Conservation (phyloP, 345 rosid species). For the Eucalyptus rudis region DNA sequence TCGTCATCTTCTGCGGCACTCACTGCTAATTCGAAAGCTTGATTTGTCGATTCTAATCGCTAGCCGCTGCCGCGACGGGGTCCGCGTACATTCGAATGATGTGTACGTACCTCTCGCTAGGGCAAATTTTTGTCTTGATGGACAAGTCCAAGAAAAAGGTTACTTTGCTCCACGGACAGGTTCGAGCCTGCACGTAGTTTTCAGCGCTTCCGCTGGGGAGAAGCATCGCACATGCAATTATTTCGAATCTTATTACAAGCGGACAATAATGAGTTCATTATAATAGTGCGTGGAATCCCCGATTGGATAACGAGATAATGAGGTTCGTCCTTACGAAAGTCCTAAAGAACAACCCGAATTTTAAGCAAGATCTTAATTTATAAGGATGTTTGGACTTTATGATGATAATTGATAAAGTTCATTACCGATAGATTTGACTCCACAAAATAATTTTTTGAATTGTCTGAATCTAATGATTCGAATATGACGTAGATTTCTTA, state of each 20-base stretch:
- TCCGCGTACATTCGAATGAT: not conserved
- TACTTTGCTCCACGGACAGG: not conserved
- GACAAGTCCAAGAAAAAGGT: not conserved
- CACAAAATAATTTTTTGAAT: not conserved
- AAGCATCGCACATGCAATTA: not conserved
- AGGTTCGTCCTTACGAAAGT: not conserved
- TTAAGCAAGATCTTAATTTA: not conserved
- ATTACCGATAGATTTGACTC: not conserved
- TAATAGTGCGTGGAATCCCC: not conserved
- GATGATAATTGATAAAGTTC: not conserved
- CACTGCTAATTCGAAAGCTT: not conserved
- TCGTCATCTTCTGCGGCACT: not conserved
- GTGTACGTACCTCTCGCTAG: not conserved
- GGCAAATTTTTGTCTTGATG: not conserved
- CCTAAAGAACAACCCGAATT: not conserved
- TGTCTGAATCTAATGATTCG: not conserved
- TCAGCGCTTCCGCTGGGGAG: not conserved
- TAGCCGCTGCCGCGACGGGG: not conserved
- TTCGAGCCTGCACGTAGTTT: not conserved
- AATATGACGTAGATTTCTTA: not conserved
- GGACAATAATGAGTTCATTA: not conserved
- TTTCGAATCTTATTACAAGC: not conserved
- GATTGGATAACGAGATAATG: not conserved
- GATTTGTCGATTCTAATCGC: not conserved
- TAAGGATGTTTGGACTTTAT: not conserved